These are phyloP conservation scores for Tolypocladium pustulatum DNA, from an alignment of 2,329 filamentous ascomycete species.

Conservation along the genomic window DNA sequence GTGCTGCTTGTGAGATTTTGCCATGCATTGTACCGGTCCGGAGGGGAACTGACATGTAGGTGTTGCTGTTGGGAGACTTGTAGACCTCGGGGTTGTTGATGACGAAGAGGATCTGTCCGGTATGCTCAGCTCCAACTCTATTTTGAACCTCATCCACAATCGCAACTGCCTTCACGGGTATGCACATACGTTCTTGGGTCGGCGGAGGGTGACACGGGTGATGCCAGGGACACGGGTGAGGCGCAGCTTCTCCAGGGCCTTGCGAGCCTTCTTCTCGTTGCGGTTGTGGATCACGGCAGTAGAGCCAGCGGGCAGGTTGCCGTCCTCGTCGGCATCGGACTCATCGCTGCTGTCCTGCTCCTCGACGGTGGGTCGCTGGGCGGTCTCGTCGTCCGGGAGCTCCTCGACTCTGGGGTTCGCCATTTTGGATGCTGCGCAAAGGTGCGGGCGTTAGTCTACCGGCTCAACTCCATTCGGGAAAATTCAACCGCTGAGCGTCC, in stretches of 20 bases:
- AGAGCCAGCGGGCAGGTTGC: conserved; percentile 69
- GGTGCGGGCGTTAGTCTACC: conserved; percentile 2
- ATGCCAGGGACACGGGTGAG: conserved; percentile 94
- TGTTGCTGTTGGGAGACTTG: conserved; percentile 98
- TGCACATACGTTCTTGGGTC: conserved; percentile 92
- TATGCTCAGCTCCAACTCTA: conserved; percentile 8
- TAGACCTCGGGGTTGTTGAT: conserved; percentile 99
- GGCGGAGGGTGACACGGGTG: conserved; percentile 92
- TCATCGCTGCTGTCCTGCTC: conserved; percentile 66
- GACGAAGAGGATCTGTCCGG: conserved; percentile 84
- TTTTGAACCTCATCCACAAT: background rate
- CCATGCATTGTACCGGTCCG: background rate
- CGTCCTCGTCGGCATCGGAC: conserved; percentile 75
- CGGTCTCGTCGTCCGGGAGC: conserved; percentile 74
- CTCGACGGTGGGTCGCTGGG: conserved; percentile 69
- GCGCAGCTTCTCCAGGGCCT: conserved; percentile 97
- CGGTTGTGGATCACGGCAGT: conserved; percentile 90
- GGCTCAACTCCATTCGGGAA: background rate
- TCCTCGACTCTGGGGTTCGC: conserved; percentile 97
- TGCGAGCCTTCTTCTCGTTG: conserved; percentile 99
- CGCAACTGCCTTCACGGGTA: conserved; percentile 1
- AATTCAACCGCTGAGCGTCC: conserved; percentile 1
- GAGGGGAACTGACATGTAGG: conserved; percentile 78
- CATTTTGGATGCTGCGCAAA: conserved; percentile 50
- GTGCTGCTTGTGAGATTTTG: conserved; percentile 4